Base-by-base conservation (phyloP, 768 basidiomycete genomes). In the Leccinum aurantiacum region DNA sequence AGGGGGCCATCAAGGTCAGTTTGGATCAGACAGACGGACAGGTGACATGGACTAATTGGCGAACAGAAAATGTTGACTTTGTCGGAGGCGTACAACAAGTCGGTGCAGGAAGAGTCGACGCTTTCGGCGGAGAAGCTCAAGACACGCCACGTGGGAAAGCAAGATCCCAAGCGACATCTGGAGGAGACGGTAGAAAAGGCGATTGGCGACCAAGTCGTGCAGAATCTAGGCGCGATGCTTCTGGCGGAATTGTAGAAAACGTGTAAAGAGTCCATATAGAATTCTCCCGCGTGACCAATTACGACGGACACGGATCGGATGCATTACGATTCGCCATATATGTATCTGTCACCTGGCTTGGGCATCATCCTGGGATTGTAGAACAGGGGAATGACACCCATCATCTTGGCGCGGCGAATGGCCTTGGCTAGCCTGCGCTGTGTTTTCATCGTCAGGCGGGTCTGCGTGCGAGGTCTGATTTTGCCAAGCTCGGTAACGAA, bases 141-240 rank as follows among this genome's bases (percentile, higher is more conserved):
- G 79, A 98, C 95, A 53, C 87, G 97, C 66, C 95, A 97, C 75
- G 94, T 98, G 67, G 95, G 95, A 59, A 97, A 96, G 74, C 92
- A 95, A 68, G 95, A 98, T 76, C 97, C 97, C 35, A 99, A 99
- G 78, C 86, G 97, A 66, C 97, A 99, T 79, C 75, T 99, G 63
- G 95, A 96, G 68, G 97, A 98, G 76, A 91, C 92, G 29, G 97
- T 98, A 6, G 97, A 98, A 78, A 93, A 91, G 75, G 95, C 95
- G 1, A 98, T 99, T 88, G 95, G 94, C 3, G 89, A 97, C 75
- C 95, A 98, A 75, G 94, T 98, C 56, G 90, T 95, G 47, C 95
- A 97, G 78, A 95, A 91, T 71, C 76, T 98, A 63, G 95, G 92
- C 44, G 96, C 94, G 65, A 96, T 96, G 88, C 80, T 98, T 62